A percentile compares a stretch with the other conserved stretches of the same genome.
These are phyloP conservation scores for Lactifluus rugatus DNA, from an alignment of 768 basidiomycete genomes.

Conservation along the genomic window DNA sequence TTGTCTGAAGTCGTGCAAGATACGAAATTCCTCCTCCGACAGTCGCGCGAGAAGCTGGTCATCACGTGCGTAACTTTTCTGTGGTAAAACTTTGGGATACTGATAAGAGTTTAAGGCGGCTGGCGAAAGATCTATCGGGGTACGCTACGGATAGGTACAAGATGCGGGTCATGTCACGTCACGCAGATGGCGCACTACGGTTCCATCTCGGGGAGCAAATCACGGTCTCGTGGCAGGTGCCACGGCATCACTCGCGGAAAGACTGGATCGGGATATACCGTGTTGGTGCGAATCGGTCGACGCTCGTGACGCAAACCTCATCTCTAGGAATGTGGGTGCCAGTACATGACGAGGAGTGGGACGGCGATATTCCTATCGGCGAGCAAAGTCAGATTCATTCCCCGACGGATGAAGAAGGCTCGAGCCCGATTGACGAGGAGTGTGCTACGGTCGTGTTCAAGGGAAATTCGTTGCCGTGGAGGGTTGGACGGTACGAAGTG, in stretches of 20 bases:
- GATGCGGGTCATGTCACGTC: constrained; percentile 48
- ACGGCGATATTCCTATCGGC: constrained; percentile 68
- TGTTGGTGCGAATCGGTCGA: constrained; percentile 81
- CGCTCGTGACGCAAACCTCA: constrained; percentile 71
- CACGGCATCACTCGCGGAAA: constrained; percentile 71
- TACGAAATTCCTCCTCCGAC: constrained; percentile 83
- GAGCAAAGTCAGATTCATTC: constrained; percentile 27
- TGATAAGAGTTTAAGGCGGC: constrained; percentile 40
- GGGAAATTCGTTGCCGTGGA: constrained; percentile 78
- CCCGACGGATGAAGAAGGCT: not conserved
- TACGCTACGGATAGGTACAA: constrained; percentile 78
- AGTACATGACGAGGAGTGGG: constrained; percentile 87
- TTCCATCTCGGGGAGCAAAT: constrained; percentile 93
- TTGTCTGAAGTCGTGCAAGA: constrained; percentile 89
- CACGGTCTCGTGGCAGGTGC: constrained; percentile 77
- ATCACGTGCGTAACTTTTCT: constrained; percentile 59
- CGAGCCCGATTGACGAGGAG: constrained; percentile 35
- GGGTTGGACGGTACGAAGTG: constrained; percentile 79
- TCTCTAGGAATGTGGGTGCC: constrained; percentile 91
- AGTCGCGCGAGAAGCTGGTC: constrained; percentile 81
- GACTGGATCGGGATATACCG: constrained; percentile 97
- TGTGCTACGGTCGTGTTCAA: constrained; percentile 66
- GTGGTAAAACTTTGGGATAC: not conserved
- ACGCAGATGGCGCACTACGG: constrained; percentile 39
- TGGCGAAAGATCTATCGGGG: constrained; percentile 70